Base-by-base conservation (phyloP, 805 yeast species). In the Isabelozyma rhagii region DNA sequence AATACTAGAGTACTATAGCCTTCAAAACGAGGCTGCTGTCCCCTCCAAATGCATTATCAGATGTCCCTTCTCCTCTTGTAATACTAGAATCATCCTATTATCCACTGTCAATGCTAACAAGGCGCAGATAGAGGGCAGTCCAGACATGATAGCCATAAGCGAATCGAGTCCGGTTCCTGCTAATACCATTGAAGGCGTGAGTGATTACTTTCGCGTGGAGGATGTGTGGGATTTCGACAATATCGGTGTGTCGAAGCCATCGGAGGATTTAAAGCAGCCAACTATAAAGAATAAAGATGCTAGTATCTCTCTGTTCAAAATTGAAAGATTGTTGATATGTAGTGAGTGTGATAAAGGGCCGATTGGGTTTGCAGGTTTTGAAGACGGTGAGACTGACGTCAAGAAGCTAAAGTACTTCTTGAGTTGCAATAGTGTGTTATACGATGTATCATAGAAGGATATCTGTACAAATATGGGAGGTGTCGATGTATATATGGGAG, bases 171-270 rank as follows among this genome's bases (percentile, higher is more conserved):
- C 29, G 36, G 44, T 43, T 13, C 17, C 47, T 8, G 40, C 43
- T n/a, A 46, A 49, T 27, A 43, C 53, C 14, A 21, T 45, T 39
- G 29, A 51, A 18, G 51, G 51, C 4, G 46, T 52, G 3, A 40
- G 28, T 15, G 15, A 27, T 5, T 84, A 82, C 58, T 70, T 75
- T 41, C 58, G 69, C 28, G 68, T 85, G 1, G 58, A 67, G 2
- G 89, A 85, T 57, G 82, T 84, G 47, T 87, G 94, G 94, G 87
- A 81, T 54, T 87, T 87, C 57, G 92, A 87, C 54, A 87, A 87
- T 58, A 79, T 87, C 43, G 92, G 90, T 1, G 93, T 87, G 2
- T 85, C 91, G 1, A 76, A 76, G 50, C 69, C 75, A 1, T 45
- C 72, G 1, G 60, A 59, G 8, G 60, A 56, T 40, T 62, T 62